Evolutionary conservation across 305 asterid species (phyloP), one percentile per base, ranked within the genome.

Genomic region (Solanum aculeatissimum): DNA sequence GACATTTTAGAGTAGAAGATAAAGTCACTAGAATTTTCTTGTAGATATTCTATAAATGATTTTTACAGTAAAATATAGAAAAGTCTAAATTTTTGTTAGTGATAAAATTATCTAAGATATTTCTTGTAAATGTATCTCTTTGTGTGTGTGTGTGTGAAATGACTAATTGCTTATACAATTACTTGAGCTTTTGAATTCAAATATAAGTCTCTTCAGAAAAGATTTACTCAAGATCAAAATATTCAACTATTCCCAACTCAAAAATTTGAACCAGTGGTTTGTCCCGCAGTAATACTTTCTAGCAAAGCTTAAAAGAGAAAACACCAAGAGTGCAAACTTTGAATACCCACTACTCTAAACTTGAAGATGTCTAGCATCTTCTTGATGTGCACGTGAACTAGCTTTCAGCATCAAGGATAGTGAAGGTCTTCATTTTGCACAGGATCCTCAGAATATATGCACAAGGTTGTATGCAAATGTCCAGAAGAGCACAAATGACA

Each of bases 401-500:
- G 19, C 79, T 40, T 71, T 43, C 79, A 42, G n/a, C 79, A 42
- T 71, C 32, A 40, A 69, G 81, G 42, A 47, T 5, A 74, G 60
- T 1, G 21, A 74, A 49, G 25, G 5, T 68, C 81, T 51, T 29
- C 81, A 51, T 45, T 51, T 71, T 47, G 45, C 62, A 47, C 83
- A 47, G 21, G 83, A 57, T 86, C 92, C 87, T 96, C 92, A 96
- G 93, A 96, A 96, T 84, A 96, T 96, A 87, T 96, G 99, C 87
- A 96, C 98, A 27, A 94, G 86, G 86, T 93, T 98, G n/a, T 94
- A 94, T 1, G 99, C 97, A 87, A 96, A 94, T 92, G 98, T 95
- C 98, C 98, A 95, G 93, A 95, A 95, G 79, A 94, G 94, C 95
- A 95, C 98, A 85, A 93, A 95, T 49, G 98, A 95, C 99, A 96